These are phyloP conservation scores for Citrus mangshanensis DNA, from an alignment of 345 rosid species.

Conservation along the genomic window DNA sequence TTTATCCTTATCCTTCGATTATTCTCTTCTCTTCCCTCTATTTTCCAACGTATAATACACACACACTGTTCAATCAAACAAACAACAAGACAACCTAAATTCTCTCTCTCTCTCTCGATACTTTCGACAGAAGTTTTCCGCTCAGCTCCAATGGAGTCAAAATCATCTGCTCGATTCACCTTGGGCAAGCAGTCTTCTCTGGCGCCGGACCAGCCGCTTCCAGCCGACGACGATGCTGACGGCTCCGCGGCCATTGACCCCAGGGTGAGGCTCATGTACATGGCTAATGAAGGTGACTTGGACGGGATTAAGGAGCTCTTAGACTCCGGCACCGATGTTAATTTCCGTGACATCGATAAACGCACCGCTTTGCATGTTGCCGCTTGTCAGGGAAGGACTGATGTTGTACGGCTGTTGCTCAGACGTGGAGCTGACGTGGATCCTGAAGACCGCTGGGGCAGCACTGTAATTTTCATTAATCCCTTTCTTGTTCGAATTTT, in stretches of 20 bases:
- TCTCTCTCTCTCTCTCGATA: background rate
- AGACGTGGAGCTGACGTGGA: constrained; percentile 48
- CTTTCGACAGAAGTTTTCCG: background rate
- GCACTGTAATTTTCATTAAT: constrained; percentile 39
- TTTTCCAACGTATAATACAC: too few relatives aligned
- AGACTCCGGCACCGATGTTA: constrained; percentile 61
- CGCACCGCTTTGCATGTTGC: constrained; percentile 84
- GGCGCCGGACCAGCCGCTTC: constrained; percentile 40
- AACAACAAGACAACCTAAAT: too few relatives aligned
- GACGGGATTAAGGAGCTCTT: constrained; percentile 58
- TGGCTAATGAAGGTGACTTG: constrained; percentile 72
- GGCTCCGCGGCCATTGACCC: constrained; percentile 34
- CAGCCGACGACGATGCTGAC: constrained; percentile 14
- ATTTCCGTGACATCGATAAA: constrained; percentile 62
- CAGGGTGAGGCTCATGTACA: constrained; percentile 65
- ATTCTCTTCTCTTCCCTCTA: too few relatives aligned
- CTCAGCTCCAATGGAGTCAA: constrained; percentile 18
- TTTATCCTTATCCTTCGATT: too few relatives aligned
- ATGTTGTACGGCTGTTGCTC: constrained; percentile 44
- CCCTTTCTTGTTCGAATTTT: background rate
- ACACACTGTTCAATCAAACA: too few relatives aligned
- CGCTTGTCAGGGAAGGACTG: constrained; percentile 67
- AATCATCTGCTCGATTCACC: constrained; percentile 50
- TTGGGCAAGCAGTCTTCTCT: constrained; percentile 61
- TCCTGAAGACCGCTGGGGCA: constrained; percentile 59